Base-by-base conservation (phyloP, 257 asterid species). In the Lantana camara region DNA sequence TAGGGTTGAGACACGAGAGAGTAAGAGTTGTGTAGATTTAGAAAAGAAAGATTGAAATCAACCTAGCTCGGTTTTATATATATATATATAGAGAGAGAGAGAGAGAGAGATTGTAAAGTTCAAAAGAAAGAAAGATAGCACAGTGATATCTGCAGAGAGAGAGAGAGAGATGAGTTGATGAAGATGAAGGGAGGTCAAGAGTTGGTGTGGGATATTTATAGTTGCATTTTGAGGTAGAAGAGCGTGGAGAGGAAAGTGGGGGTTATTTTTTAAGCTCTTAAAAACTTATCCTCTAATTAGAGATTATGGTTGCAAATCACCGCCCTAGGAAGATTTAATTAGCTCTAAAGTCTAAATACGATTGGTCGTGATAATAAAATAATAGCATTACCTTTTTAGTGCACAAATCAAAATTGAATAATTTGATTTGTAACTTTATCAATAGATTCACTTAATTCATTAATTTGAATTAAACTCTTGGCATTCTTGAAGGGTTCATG, bases 201-300 rank as follows among this genome's bases (percentile, higher is more conserved):
- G 57, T 48, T 9, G 34, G 57, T 61, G 54, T 16, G 27, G 72
- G 60, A 4, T 71, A 86, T 83, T 54, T 81, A 77, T 81, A 73
- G 73, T 29, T 40, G 75, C 35, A 66, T 1, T 42, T 27, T 29
- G 10, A 46, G 1, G 60, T 67, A 38, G 57, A 46, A 35, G 10
- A 44, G 70, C n/a, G n/a, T 63, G 66, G 67, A 51, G 40, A 57
- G 24, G 60, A 42, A 46, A 62, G 75, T 65, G 59, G 67, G 63
- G 41, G 19, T 27, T 60, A 44, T 44, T 60, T 70, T 35, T 78
- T 34, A 38, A 57, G 23, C 11, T 27, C 27, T 73, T 58, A 22
- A 20, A 17, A 32, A 38, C 17, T 57, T 40, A 66, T 60, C 68
- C 64, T 70, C 58, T 70, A 66, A 24, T 38, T 24, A 70, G 62